Evolutionary conservation across 139 green algal species (phyloP).

Genomic region (Mychonastes homosphaera): DNA sequence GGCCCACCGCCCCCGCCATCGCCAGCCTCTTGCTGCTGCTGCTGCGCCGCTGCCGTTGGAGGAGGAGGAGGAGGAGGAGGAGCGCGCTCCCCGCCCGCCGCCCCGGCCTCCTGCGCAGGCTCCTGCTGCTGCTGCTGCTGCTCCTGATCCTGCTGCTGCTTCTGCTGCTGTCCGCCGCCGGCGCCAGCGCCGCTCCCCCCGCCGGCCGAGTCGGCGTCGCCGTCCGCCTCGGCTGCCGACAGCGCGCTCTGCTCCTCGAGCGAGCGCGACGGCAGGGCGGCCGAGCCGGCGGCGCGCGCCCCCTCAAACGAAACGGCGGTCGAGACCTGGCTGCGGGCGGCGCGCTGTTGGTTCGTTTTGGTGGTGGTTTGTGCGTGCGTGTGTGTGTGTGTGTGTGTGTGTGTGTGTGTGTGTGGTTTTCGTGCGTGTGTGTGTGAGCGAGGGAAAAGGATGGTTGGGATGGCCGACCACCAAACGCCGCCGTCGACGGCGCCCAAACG

Average conservation of each 20-base stretch:
- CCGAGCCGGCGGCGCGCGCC: slow-evolving; percentile 31
- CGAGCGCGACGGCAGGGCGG: slow-evolving; percentile 27
- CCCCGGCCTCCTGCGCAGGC: not conserved
- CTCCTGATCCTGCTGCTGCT: slow-evolving; percentile 7
- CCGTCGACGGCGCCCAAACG: too few relatives aligned
- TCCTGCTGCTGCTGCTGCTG: slow-evolving; percentile 10
- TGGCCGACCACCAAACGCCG: too few relatives aligned
- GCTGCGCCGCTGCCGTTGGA: slow-evolving; percentile 1
- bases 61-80: not conserved
- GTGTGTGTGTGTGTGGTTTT: too few relatives aligned
- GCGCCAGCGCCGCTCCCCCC: not conserved
- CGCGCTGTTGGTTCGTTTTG: too few relatives aligned
- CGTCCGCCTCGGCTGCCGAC: slow-evolving; percentile 35
- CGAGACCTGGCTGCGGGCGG: slow-evolving; percentile 34
- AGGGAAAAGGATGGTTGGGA: too few relatives aligned
- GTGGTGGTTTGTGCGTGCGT: too few relatives aligned
- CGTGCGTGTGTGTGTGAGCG: too few relatives aligned
- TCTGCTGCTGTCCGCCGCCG: not conserved
- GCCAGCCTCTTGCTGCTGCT: slow-evolving; percentile 6
- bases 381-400: too few relatives aligned
- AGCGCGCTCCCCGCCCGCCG: not conserved
- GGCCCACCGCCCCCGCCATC: not conserved
- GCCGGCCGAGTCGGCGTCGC: not conserved
- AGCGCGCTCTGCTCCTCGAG: slow-evolving; percentile 38
- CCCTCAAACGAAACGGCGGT: slow-evolving; percentile 43